Evolutionary conservation across 352 stramenopile species (phyloP), one percentile per base, ranked within the genome.

Genomic region (Bremia lactucae): DNA sequence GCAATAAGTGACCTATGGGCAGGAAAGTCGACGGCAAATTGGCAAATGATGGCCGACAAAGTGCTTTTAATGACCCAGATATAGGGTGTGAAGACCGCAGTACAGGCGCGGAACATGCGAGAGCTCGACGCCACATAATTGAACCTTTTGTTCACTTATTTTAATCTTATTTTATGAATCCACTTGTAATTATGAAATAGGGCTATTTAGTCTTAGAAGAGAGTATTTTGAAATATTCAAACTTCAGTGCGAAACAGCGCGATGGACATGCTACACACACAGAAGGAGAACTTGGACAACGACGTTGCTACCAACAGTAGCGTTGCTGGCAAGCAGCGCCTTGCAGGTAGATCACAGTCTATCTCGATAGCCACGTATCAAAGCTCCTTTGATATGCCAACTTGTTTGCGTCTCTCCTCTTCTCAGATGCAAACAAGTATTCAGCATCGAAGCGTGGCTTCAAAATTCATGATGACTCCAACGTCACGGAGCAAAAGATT

Each of bases 281-380:
- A 84, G 42, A 88, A 88, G 47, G 75, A 88, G 60, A 88, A 88
- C 51, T 58, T 83, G 45, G 64, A 83, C 36, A 49, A 40, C 11
- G 36, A 49, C 22, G 55, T 42, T 15, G 41, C 56, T 39, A 36
- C 25, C 22, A n/a, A n/a, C n/a, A 36, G 8, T 24, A 47, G 37
- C 36, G 21, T 20, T 18, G 19, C 28, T 21, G 26, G 29, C 48
- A 83, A 79, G 42, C 7, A 69, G 22, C 31, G 42, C 7, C 58
- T 55, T 26, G 51, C 29, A 37, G 55, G 64, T 77, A 41, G 13
- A 46, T 28, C 6, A 16, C 14, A 1, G 33, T 19, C 2, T 15
- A 0, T 34, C 3, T 19, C 2, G 6, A 37, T 33, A 36, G 4
- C 11, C 0, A 4, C 7, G n/a, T n/a, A n/a, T n/a, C n/a, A n/a